Evolutionary conservation across 495 filamentous ascomycete genomes (phyloP), one percentile per base, ranked within the genome.

Genomic region (Elasticomyces elasticus): DNA sequence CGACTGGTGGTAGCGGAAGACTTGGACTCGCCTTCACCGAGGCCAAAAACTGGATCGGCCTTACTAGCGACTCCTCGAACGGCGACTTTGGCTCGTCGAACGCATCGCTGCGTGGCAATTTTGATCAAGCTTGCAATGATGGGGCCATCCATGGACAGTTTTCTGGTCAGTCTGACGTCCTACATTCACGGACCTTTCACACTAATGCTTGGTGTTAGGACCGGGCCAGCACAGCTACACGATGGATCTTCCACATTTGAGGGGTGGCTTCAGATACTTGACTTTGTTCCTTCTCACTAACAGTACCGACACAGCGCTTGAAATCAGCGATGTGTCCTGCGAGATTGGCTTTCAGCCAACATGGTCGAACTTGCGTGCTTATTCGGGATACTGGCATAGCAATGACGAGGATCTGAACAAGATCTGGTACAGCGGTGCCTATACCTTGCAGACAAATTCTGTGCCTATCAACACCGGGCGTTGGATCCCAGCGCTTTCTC

Each of bases 21-120:
- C 60, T 85, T 7, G 79, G 80, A 0, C 65, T 85, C 12, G 80
- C 80, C 5, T 83, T 83, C 60, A 74, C 76, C 3, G 81, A 83
- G 65, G 76, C 75, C 1, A 81, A 77, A 56, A 75, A 81, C 49
- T 83, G 74, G 72, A 78, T 82, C 55, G 79, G 80, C 69, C 42
- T 78, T 58, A 71, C 67, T 65, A 82, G 78, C 0, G 80, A 84
- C 59, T 74, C 72, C 0, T 80, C 76, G 13, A 81, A 77, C 61
- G 77, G 77, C 12, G 65, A 67, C 6, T 79, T 73, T 55, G 64
- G 64, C 47, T 33, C 26, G 5, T 49, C 42, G 3, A 35, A 49
- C n/a, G 47, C 47, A 7, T 49, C 47, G 11, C 47, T 49, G 24
- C 69, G 71, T 4, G 26, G 28, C 23, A 43, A 12, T 20, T 28